These are phyloP conservation scores for Camellia sinensis DNA, from an alignment of 148 eudicot genomes.

Conservation along the genomic window DNA sequence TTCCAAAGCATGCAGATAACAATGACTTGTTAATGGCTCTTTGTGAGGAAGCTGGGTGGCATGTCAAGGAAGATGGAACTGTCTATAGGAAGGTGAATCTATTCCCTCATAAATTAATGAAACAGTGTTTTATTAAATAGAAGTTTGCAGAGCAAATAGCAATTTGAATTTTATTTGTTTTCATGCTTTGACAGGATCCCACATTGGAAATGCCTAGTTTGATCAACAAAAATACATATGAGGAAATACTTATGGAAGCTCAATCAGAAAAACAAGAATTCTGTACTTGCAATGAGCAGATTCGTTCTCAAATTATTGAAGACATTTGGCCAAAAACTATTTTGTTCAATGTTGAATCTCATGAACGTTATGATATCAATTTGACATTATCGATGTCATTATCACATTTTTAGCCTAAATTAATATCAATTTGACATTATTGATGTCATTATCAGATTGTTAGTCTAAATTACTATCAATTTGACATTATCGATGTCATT, in stretches of 20 bases:
- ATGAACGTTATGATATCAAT: neutral
- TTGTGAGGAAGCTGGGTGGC: conserved; percentile 10
- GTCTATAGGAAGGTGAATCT: neutral
- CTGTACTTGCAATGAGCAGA: neutral
- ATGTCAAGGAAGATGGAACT: conserved; percentile 4
- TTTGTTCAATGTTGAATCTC: no score
- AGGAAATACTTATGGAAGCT: neutral
- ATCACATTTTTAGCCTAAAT: no score
- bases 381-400: neutral
- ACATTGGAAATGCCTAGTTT: neutral
- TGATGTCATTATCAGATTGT: no score
- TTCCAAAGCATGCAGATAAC: conserved; percentile 6
- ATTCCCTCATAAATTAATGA: no score
- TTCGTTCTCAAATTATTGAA: neutral
- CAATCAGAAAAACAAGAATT: neutral
- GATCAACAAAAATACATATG: neutral
- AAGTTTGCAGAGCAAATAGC: no score
- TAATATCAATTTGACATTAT: no score
- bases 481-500: neutral
- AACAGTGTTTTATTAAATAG: no score
- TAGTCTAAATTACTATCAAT: neutral
- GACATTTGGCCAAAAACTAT: neutral
- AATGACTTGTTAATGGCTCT: conserved; percentile 6
- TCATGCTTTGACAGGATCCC: neutral
- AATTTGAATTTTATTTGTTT: neutral